Conservation (phyloP, 768 basidiomycete genomes). For the Clitopilus passeckerianus region DNA sequence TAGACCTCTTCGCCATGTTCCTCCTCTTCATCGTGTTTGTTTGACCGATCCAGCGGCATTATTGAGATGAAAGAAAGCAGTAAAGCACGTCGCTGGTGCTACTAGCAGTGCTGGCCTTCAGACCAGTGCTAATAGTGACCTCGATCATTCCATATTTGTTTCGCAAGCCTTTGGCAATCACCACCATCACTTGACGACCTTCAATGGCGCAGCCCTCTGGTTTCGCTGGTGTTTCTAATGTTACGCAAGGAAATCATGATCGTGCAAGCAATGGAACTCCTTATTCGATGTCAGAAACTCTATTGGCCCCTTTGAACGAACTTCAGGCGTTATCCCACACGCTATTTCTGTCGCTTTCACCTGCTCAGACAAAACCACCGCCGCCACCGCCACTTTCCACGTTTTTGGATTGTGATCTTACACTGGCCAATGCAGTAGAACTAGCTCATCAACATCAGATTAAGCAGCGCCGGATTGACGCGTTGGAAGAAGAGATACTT, state of each 20-base stretch:
- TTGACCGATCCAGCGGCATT: slow-evolving; percentile 6
- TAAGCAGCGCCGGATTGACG: slow-evolving; percentile 70
- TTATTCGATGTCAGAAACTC: slow-evolving; percentile 53
- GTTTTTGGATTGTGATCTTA: slow-evolving; percentile 59
- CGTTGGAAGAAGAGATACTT: slow-evolving; percentile 65
- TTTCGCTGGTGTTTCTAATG: background rate
- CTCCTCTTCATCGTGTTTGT: slow-evolving; percentile 15
- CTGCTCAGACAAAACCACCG: slow-evolving; percentile 56
- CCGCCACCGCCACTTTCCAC: slow-evolving; percentile 54
- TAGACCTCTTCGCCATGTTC: slow-evolving; percentile 33
- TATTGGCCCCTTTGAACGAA: slow-evolving; percentile 58
- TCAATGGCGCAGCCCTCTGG: background rate
- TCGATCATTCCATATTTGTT: slow-evolving; percentile 4
- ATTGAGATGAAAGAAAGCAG: background rate
- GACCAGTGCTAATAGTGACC: background rate
- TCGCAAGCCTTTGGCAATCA: slow-evolving; percentile 7
- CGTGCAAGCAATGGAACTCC: background rate
- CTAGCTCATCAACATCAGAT: slow-evolving; percentile 69
- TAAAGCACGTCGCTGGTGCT: background rate
- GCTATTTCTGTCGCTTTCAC: slow-evolving; percentile 71
- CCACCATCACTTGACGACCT: background rate
- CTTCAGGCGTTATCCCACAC: slow-evolving; percentile 61
- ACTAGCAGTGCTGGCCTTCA: background rate
- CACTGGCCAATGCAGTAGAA: slow-evolving; percentile 61
- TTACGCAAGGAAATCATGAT: background rate